A percentile compares a stretch with the other conserved stretches of the same genome.
Evolutionary conservation across 176 grass and related monocot genomes (phyloP).

Genomic region (Paspalum vaginatum): DNA sequence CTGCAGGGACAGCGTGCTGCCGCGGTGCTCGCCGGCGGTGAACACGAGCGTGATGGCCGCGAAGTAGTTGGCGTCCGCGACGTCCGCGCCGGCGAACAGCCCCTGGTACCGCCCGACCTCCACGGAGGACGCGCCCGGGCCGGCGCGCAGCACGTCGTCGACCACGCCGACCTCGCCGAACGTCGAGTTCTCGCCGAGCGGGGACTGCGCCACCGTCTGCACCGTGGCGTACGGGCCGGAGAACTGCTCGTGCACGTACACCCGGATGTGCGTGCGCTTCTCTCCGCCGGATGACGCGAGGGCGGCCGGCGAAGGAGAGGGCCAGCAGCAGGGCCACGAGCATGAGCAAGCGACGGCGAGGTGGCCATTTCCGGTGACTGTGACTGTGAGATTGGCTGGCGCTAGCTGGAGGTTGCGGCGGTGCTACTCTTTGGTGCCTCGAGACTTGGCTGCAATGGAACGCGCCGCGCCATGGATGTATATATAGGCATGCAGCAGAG

Average conservation of each 20-base stretch:
- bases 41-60: slow-evolving; percentile 29
- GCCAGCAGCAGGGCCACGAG: neutral
- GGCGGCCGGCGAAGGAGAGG: neutral
- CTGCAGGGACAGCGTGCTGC: slow-evolving; percentile 36
- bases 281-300: neutral
- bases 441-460: neutral
- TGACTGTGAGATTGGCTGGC: neutral
- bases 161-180: slow-evolving; percentile 38
- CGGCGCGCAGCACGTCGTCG: slow-evolving; percentile 39
- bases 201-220: slow-evolving; percentile 10
- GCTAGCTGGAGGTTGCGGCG: neutral
- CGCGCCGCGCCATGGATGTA: neutral
- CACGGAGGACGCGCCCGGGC: neutral
- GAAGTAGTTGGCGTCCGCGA: neutral
- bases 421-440: too few relatives aligned
- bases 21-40: slow-evolving; percentile 11
- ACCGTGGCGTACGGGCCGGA: slow-evolving; percentile 19
- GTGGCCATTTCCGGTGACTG: slow-evolving; percentile 3
- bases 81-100: slow-evolving; percentile 29
- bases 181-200: slow-evolving; percentile 6
- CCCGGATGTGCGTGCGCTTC: slow-evolving; percentile 23
- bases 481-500: neutral
- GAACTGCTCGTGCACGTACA: slow-evolving; percentile 46
- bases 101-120: slow-evolving; percentile 32
- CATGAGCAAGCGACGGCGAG: neutral